Evolutionary conservation across 208 protist genomes (phyloP).

Genomic region (Wallacemonas collosoma): DNA sequence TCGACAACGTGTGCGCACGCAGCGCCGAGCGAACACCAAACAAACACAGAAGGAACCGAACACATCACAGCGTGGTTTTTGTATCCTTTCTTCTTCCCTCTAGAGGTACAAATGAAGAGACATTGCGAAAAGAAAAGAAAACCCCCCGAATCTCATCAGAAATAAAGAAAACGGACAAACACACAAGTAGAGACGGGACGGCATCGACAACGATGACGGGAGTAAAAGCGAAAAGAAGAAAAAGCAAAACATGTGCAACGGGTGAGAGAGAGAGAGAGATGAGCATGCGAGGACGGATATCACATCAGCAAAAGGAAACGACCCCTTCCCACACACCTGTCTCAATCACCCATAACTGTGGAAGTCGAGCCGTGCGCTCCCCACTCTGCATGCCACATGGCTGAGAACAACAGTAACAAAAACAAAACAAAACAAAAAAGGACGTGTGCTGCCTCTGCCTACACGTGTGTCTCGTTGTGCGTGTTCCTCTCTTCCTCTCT

Average conservation of each 20-base stretch:
- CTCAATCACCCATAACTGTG: no score
- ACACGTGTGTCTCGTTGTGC: neutral
- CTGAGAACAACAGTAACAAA: neutral
- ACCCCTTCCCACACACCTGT: no score
- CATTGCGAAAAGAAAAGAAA: constrained; percentile 1
- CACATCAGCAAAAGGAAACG: no score
- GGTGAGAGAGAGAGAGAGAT: neutral
- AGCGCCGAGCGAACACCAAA: no score
- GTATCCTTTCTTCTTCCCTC: no score
- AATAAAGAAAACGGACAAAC: constrained; percentile 8
- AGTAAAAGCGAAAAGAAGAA: no score
- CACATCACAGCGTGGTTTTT: no score
- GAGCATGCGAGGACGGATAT: no score
- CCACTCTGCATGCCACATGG: no score
- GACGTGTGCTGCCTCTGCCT: neutral
- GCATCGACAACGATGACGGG: neutral
- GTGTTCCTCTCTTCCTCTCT: constrained; percentile 16
- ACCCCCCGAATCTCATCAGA: neutral
- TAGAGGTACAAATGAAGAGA: neutral
- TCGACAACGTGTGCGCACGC: no score
- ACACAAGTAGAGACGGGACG: neutral
- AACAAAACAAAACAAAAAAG: neutral
- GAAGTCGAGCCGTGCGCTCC: no score
- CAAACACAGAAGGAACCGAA: no score
- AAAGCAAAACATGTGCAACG: neutral